Base-by-base conservation (phyloP, 306 rosid genomes). In the Lathyrus tuberosus region DNA sequence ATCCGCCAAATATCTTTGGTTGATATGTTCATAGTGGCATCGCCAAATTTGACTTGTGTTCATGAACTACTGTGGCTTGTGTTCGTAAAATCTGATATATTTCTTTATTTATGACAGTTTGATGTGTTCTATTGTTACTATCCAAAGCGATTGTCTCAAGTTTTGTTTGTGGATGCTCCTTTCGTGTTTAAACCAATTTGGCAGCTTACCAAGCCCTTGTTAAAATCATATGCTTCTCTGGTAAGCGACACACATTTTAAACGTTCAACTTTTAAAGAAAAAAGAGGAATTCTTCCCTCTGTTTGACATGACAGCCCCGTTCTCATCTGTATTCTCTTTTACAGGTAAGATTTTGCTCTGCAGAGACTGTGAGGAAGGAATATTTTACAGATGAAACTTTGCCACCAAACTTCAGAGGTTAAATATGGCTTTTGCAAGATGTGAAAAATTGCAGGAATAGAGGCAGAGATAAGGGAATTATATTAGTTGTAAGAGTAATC, bases 101-200 rank as follows among this genome's bases (percentile, higher is more conserved):
- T n/a, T n/a, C 72, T 37, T 61, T 65, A 9, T 13, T 67, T 70
- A 71, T 76, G 69, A 75, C 92, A 94, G 99, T 94, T 94, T 80
- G 91, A 94, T 82, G 91, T 91, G 62, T 86, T 87, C 69, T 91
- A 94, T 83, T 86, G 63, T 58, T 91, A 94, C 75, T 94, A 94
- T 76, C 99, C 97, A 5, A 91, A 79, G 81, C 81, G 96, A 38
- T 67, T 94, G 81, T 86, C 78, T 53, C 77, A 94, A 86, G 95
- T 94, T 49, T 84, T 94, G 73, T 91, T 91, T 56, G 92, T 94
- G 75, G 97, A 84, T 54, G 92, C 99, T 76, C 96, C 97, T 41
- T 76, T 89, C 69, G 87, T 91, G 72, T 94, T 91, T 84, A 77
- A 82, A 83, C 99, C 99, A 49, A 74, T 94, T 63, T 94, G 99